A percentile compares a stretch with the other conserved stretches of the same genome.
Evolutionary conservation across 1,284 basidiomycete genomes (phyloP).

Genomic region (Trametes versicolor): DNA sequence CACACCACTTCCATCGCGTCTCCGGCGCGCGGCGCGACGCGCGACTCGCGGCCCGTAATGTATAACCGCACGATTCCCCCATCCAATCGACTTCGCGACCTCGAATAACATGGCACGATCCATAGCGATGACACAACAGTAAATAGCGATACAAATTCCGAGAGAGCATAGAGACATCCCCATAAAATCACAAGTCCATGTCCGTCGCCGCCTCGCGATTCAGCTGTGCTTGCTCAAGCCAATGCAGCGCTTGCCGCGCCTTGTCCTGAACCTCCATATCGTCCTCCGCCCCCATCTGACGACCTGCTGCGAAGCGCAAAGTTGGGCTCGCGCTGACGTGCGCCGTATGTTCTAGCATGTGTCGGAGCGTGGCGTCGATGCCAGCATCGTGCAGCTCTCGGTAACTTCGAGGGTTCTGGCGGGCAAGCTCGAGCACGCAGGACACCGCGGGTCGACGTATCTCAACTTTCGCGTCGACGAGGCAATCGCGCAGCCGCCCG

Average conservation of each 20-base stretch:
- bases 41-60: constrained; percentile 20
- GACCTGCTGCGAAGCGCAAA: constrained; percentile 37
- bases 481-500: constrained; percentile 58
- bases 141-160: constrained; percentile 25
- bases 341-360: constrained; percentile 62
- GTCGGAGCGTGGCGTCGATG: constrained; percentile 54
- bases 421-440: constrained; percentile 63
- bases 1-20: constrained; percentile 31
- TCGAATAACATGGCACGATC: neutral
- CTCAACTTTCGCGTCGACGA: constrained; percentile 64
- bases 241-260: constrained; percentile 60
- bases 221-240: constrained; percentile 35
- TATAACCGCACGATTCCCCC: constrained; percentile 14
- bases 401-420: constrained; percentile 46
- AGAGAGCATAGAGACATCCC: constrained; percentile 5
- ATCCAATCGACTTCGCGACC: neutral
- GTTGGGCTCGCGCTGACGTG: constrained; percentile 45
- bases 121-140: constrained; percentile 18
- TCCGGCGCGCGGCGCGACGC: constrained; percentile 1
- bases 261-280: constrained; percentile 66
- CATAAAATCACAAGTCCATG: constrained; percentile 30
- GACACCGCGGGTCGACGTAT: constrained; percentile 68
- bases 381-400: constrained; percentile 53
- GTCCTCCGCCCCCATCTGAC: constrained; percentile 51
- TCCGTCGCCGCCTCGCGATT: constrained; percentile 24